A percentile compares a stretch with the other conserved stretches of the same genome.
Evolutionary conservation across 306 rosid genomes (phyloP).

Genomic region (Prunus mongolica): DNA sequence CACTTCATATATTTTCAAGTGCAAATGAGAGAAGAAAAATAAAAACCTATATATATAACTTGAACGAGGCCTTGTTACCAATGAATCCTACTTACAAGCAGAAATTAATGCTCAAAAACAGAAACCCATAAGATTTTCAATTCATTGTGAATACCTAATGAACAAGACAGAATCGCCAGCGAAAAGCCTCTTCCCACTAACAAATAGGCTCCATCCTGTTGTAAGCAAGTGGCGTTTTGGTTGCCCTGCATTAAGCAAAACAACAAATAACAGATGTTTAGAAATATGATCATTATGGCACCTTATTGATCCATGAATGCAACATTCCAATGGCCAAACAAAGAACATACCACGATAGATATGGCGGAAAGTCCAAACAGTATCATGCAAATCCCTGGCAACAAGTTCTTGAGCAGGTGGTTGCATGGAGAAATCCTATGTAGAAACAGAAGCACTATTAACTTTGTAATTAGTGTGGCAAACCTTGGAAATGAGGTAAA

Average conservation of each 20-base stretch:
- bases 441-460: slow-evolving; percentile 18
- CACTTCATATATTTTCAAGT: neutral
- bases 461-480: slow-evolving; percentile 5
- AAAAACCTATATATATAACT: neutral
- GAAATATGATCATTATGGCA: neutral
- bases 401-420: slow-evolving; percentile 97
- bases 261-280: slow-evolving; percentile 1
- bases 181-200: slow-evolving; percentile 84
- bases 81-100: neutral
- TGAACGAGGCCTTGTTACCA: neutral
- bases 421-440: slow-evolving; percentile 78
- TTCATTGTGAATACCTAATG: slow-evolving; percentile 53
- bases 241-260: slow-evolving; percentile 58
- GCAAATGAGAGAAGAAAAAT: slow-evolving; percentile 2
- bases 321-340: neutral
- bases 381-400: slow-evolving; percentile 89
- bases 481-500: neutral
- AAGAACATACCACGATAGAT: slow-evolving; percentile 71
- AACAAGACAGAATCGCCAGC: slow-evolving; percentile 96
- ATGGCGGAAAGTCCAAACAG: slow-evolving; percentile 87
- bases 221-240: slow-evolving; percentile 98
- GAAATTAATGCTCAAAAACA: neutral
- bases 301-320: neutral
- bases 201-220: slow-evolving; percentile 96
- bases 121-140: neutral